These are phyloP conservation scores for Codiaeum variegatum DNA, from an alignment of 441 rosid genomes.

Conservation along the genomic window DNA sequence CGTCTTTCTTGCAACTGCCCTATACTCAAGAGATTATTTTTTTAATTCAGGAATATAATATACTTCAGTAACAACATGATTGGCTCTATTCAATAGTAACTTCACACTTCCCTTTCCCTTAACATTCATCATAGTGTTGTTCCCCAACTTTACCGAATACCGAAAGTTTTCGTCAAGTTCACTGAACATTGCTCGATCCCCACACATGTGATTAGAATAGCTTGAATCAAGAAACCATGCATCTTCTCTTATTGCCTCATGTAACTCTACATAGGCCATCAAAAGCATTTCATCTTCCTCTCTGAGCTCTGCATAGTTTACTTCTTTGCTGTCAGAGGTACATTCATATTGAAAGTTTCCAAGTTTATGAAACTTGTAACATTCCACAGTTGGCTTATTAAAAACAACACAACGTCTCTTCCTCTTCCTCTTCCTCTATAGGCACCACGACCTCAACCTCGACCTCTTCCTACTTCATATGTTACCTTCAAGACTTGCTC, in stretches of 20 bases:
- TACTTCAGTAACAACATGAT: too few species aligned
- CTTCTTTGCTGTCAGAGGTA: background rate
- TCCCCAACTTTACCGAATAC: background rate
- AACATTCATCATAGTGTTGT: background rate
- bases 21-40: too few species aligned
- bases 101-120: too few species aligned
- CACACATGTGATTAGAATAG: background rate
- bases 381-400: background rate
- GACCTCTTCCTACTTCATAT: background rate
- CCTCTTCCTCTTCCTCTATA: background rate
- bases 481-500: background rate
- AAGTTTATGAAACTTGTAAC: background rate
- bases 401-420: background rate
- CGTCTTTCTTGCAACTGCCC: background rate
- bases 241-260: background rate
- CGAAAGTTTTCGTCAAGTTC: background rate
- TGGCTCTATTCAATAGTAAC: too few species aligned
- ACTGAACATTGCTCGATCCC: background rate
- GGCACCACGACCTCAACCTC: background rate
- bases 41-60: too few species aligned
- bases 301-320: background rate
- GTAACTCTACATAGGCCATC: background rate
- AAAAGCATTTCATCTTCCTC: slow-evolving; percentile 1
- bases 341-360: slow-evolving; percentile 6
- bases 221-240: background rate